Evolutionary conservation across 768 basidiomycete genomes (phyloP).

Genomic region (Clavaria fumosa): DNA sequence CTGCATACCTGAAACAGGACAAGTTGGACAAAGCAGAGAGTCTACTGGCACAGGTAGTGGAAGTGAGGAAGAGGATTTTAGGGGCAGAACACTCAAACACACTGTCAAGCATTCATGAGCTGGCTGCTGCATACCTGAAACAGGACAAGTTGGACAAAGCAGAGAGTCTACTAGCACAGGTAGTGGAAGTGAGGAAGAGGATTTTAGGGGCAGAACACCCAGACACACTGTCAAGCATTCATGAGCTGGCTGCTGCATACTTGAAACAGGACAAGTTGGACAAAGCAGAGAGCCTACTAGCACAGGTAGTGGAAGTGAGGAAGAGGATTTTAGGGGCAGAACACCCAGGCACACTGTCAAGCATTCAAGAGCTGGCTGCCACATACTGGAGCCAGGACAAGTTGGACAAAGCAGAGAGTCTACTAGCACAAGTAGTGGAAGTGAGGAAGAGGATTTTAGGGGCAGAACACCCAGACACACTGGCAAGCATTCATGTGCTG

Average conservation of each 20-base stretch:
- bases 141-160: not conserved
- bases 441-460: not conserved
- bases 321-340: not conserved
- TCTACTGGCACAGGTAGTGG: too few species aligned
- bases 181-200: not conserved
- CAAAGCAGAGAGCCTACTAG: not conserved
- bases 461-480: not conserved
- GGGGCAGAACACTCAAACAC: too few species aligned
- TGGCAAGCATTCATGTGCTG: not conserved
- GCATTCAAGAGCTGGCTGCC: not conserved
- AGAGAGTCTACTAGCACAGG: not conserved
- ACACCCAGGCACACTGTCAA: not conserved
- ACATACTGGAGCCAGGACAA: not conserved
- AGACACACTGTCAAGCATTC: not conserved
- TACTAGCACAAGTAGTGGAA: not conserved
- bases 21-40: too few species aligned
- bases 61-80: too few species aligned
- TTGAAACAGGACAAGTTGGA: not conserved
- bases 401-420: constrained; percentile 3
- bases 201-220: not conserved
- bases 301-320: not conserved
- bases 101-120: too few species aligned
- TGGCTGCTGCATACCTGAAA: too few species aligned
- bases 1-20: too few species aligned
- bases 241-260: not conserved